Evolutionary conservation across 768 basidiomycete species (phyloP).

Genomic region (Termitomyces sp.): DNA sequence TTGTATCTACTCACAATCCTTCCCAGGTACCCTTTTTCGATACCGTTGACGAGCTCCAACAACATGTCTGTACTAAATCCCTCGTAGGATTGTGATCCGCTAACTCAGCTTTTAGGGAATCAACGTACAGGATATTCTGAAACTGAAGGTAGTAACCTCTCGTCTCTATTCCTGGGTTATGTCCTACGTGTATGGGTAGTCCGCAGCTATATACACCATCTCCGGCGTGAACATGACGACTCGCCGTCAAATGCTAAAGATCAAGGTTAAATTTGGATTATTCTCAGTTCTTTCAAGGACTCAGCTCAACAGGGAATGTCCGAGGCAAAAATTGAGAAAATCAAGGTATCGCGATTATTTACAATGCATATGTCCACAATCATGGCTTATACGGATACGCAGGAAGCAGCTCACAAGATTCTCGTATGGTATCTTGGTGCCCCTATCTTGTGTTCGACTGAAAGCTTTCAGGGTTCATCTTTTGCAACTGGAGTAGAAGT

Average conservation of each 20-base stretch:
- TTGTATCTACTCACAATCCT: neutral
- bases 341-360: constrained; percentile 50
- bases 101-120: constrained; percentile 57
- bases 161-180: neutral
- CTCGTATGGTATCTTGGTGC: constrained; percentile 36
- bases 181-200: constrained; percentile 29
- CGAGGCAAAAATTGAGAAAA: constrained; percentile 96
- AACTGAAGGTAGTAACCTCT: constrained; percentile 65
- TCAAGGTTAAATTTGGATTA: constrained; percentile 55
- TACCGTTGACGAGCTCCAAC: constrained; percentile 78
- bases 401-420: constrained; percentile 91
- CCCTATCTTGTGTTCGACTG: neutral
- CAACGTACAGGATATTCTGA: constrained; percentile 91
- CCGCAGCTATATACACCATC: constrained; percentile 77
- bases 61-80: constrained; percentile 47
- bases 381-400: neutral
- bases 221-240: constrained; percentile 92
- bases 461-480: constrained; percentile 63
- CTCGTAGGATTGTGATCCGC: neutral
- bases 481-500: constrained; percentile 90
- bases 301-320: constrained; percentile 70
- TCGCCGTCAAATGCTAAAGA: constrained; percentile 82
- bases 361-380: constrained; percentile 1
- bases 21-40: constrained; percentile 61
- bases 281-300: constrained; percentile 11